Evolutionary conservation across 352 stramenopile genomes (phyloP).

Genomic region (Phytophthora gonapodyides): DNA sequence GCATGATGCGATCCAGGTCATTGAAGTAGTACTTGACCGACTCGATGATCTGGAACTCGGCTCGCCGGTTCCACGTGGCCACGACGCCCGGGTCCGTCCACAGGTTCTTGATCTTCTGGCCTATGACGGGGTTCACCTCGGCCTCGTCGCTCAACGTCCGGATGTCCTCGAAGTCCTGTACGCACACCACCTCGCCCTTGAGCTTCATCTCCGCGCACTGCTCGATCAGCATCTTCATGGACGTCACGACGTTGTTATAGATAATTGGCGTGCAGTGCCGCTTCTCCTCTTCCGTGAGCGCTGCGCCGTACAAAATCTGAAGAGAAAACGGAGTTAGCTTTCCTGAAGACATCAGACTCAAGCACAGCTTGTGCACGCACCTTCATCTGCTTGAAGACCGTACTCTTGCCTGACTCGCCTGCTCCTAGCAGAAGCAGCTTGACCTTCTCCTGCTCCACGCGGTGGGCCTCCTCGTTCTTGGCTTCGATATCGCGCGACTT

Average conservation of each 20-base stretch:
- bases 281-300: slow-evolving; percentile 88
- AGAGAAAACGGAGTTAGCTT: too few relatives aligned
- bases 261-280: slow-evolving; percentile 87
- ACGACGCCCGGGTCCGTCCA: slow-evolving; percentile 93
- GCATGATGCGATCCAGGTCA: slow-evolving; percentile 94
- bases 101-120: slow-evolving; percentile 93
- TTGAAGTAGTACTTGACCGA: slow-evolving; percentile 98
- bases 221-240: slow-evolving; percentile 92
- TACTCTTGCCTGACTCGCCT: slow-evolving; percentile 96
- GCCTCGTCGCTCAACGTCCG: slow-evolving; percentile 79
- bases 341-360: background rate
- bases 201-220: slow-evolving; percentile 85
- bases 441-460: slow-evolving; percentile 91
- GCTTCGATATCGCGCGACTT: slow-evolving; percentile 80
- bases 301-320: slow-evolving; percentile 88
- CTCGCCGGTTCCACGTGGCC: slow-evolving; percentile 89
- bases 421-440: slow-evolving; percentile 95
- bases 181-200: slow-evolving; percentile 73
- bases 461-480: slow-evolving; percentile 81
- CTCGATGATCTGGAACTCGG: slow-evolving; percentile 96
- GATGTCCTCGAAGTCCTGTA: slow-evolving; percentile 84
- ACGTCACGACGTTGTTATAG: slow-evolving; percentile 92
- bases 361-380: slow-evolving; percentile 28
- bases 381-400: slow-evolving; percentile 95
- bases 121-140: slow-evolving; percentile 90